phyloP scores from a whole-genome alignment of 495 filamentous ascomycete genomes.

The Podospora pseudocomata region DNA sequence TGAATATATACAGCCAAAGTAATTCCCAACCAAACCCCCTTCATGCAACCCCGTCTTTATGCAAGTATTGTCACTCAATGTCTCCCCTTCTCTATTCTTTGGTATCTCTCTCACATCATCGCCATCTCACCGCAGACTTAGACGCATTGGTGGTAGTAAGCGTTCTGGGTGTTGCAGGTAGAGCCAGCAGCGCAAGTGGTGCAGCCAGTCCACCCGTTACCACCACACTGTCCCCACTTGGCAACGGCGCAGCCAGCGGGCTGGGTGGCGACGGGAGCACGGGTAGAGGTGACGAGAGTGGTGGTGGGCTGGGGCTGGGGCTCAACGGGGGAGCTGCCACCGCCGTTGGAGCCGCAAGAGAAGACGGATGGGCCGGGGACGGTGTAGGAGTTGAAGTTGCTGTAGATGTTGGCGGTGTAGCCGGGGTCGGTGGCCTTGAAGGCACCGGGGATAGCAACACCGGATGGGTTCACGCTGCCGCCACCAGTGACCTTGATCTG shows the following conservation, averaged over 20 bases:
- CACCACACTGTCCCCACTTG: conserved; percentile 42
- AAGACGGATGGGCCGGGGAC: conserved; percentile 31
- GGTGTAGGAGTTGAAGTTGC: conserved; percentile 30
- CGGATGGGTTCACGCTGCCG: conserved; percentile 45
- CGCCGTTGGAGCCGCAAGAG: conserved; percentile 18
- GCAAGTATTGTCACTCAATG: neutral
- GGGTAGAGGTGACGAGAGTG: conserved; percentile 15
- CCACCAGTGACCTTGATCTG: conserved; percentile 57
- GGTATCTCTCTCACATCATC: neutral
- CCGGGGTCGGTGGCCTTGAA: conserved; percentile 55
- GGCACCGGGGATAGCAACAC: conserved; percentile 52
- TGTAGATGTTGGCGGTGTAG: conserved; percentile 47
- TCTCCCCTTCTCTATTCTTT: neutral
- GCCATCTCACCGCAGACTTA: conserved; percentile 3
- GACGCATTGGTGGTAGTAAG: conserved; percentile 33
- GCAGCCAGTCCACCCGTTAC: conserved; percentile 32
- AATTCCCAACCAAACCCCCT: neutral
- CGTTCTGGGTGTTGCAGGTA: conserved; percentile 27
- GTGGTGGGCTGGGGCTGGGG: conserved; percentile 9
- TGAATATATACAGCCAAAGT: neutral
- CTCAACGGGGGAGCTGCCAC: conserved; percentile 1
- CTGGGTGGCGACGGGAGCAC: conserved; percentile 5
- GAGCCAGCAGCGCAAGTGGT: conserved; percentile 28
- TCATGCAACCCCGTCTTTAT: neutral
- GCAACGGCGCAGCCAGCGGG: conserved; percentile 22